Percentiles rank a stretch among this genome's conserved stretches.
Conservation (phyloP, 352 stramenopile genomes). For the Elongisporangium undulatum region DNA sequence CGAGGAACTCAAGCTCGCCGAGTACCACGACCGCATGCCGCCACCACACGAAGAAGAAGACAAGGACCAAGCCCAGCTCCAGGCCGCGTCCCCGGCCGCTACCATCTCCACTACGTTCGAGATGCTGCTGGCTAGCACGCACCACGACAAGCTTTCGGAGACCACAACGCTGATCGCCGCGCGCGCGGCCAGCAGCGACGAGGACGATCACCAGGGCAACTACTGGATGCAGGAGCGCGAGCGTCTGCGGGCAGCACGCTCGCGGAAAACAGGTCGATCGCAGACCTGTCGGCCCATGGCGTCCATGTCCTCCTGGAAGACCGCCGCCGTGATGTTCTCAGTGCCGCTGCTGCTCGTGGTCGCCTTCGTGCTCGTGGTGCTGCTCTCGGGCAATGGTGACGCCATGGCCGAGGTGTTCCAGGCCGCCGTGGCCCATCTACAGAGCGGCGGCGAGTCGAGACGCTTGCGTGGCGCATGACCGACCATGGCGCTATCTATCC, state of each 20-base stretch:
- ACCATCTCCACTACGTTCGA: conserved; percentile 12
- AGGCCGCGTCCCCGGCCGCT: conserved; percentile 1
- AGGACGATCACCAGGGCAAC: conserved; percentile 44
- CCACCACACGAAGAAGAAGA: neutral
- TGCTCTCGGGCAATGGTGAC: conserved; percentile 29
- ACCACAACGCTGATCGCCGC: conserved; percentile 22
- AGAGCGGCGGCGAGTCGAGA: conserved; percentile 6
- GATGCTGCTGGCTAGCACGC: conserved; percentile 9
- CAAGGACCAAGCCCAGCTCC: neutral
- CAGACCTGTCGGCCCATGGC: conserved; percentile 4
- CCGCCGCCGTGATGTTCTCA: conserved; percentile 63
- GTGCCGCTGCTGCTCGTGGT: conserved; percentile 58
- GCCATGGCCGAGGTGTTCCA: conserved; percentile 10
- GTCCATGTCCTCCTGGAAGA: conserved; percentile 43
- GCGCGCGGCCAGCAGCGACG: conserved; percentile 9
- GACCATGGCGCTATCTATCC: neutral
- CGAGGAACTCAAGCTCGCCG: conserved; percentile 14
- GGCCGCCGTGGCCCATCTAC: conserved; percentile 14
- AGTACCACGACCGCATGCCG: conserved; percentile 12
- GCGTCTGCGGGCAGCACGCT: conserved; percentile 25
- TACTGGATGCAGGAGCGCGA: conserved; percentile 79
- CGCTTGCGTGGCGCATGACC: neutral
- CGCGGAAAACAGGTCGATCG: conserved; percentile 5
- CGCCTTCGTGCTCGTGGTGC: conserved; percentile 50
- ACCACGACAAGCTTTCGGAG: conserved; percentile 16